Evolutionary conservation across 768 basidiomycete genomes (phyloP).

Genomic region (Mycena pura): DNA sequence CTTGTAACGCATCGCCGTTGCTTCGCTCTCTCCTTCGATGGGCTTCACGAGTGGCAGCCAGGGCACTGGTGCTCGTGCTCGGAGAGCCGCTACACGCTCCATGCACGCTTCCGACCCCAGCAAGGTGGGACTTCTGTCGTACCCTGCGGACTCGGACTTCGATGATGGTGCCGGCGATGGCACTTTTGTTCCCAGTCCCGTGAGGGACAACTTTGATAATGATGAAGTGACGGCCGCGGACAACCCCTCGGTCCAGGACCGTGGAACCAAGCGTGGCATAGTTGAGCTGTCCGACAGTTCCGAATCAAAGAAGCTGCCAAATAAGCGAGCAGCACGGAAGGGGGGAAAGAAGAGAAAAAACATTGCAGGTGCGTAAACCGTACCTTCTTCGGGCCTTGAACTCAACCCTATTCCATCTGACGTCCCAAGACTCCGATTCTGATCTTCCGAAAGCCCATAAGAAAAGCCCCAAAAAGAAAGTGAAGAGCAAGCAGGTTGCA

Average conservation of each 20-base stretch:
- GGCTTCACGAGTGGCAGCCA: neutral
- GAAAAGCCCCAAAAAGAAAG: neutral
- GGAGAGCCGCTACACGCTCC: neutral
- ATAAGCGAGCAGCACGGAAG: neutral
- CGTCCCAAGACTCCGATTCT: neutral
- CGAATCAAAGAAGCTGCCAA: neutral
- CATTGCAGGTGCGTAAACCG: neutral
- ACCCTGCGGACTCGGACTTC: neutral
- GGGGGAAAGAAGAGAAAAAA: neutral
- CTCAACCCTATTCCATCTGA: neutral
- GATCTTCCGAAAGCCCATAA: neutral
- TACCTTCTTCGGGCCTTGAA: neutral
- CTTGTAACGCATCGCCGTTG: neutral
- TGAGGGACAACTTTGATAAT: neutral
- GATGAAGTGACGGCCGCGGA: too few species aligned
- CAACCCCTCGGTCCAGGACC: neutral
- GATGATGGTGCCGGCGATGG: neutral
- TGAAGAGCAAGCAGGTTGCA: neutral
- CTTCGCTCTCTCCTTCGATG: neutral
- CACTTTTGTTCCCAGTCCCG: neutral
- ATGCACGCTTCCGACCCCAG: neutral
- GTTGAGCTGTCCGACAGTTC: neutral
- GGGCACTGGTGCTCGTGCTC: neutral
- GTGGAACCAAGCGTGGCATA: neutral
- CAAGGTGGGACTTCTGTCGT: neutral